A percentile compares a stretch with the other conserved stretches of the same genome.
phyloP scores from a whole-genome alignment of 805 yeast species.

The Candida namnaoensis region DNA sequence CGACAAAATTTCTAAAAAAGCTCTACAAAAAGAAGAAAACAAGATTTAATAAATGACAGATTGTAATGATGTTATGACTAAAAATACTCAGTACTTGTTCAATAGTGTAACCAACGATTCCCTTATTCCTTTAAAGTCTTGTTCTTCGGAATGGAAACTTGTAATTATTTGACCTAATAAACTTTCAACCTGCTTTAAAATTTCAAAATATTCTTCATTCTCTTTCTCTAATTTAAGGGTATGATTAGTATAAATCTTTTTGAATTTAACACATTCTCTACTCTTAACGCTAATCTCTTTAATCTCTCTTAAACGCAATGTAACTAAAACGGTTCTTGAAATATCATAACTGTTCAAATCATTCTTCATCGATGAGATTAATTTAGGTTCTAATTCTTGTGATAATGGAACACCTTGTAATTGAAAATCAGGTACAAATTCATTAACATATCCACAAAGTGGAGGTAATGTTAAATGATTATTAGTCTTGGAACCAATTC shows the following conservation, averaged over 20 bases:
- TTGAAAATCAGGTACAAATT: conserved; percentile 22
- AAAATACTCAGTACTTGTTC: neutral
- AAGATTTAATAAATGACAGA: too few relatives aligned
- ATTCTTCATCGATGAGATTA: conserved; percentile 41
- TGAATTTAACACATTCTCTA: conserved; percentile 2
- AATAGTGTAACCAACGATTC: neutral
- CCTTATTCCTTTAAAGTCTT: neutral
- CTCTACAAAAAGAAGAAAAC: too few relatives aligned
- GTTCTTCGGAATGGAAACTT: neutral
- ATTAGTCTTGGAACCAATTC: neutral
- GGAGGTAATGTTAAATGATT: conserved; percentile 16
- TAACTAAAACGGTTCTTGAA: conserved; percentile 22
- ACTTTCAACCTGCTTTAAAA: conserved; percentile 4
- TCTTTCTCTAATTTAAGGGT: neutral
- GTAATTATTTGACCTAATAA: conserved; percentile 4
- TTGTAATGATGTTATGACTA: too few relatives aligned
- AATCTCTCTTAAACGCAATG: conserved; percentile 28
- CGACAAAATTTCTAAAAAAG: too few relatives aligned
- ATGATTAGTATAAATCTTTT: neutral
- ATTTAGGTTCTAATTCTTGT: conserved; percentile 39
- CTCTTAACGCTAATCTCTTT: conserved; percentile 21
- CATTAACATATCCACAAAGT: conserved; percentile 17
- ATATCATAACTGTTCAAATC: conserved; percentile 26
- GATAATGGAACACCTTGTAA: conserved; percentile 46
- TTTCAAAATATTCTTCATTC: neutral